Evolutionary conservation across 2,329 filamentous ascomycete species (phyloP).

Genomic region (Diaporthe amygdali): DNA sequence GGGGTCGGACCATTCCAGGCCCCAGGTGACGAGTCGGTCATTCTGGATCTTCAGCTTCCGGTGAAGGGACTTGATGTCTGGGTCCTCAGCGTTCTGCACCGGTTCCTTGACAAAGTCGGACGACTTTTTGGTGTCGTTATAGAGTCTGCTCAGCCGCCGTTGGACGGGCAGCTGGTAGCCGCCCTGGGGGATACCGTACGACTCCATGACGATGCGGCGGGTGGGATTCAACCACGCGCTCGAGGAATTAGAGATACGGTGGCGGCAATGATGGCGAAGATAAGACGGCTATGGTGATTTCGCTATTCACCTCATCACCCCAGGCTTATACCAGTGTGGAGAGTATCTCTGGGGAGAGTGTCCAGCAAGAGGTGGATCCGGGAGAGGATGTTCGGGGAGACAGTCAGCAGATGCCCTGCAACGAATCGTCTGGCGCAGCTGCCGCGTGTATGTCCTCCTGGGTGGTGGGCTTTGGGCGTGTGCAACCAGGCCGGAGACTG

Average conservation of each 20-base stretch:
- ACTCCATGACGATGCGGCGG: conserved; percentile 48
- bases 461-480: not conserved
- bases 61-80: conserved; percentile 74
- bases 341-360: not conserved
- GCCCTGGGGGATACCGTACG: conserved; percentile 51
- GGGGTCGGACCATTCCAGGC: conserved; percentile 80
- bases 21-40: conserved; percentile 80
- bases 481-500: not conserved
- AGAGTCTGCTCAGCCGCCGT: conserved; percentile 72
- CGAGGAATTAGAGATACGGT: not conserved
- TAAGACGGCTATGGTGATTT: not conserved
- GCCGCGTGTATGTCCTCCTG: not conserved
- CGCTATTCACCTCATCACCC: conserved; percentile 4
- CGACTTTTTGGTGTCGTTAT: conserved; percentile 81
- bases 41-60: conserved; percentile 82
- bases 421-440: not conserved
- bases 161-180: conserved; percentile 64
- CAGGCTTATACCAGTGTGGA: not conserved
- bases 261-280: not conserved
- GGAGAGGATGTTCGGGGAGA: not conserved
- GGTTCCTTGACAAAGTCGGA: conserved; percentile 74
- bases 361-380: not conserved
- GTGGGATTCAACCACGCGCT: not conserved
- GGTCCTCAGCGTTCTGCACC: conserved; percentile 66
- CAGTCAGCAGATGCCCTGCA: no score